Base-by-base conservation (phyloP, 208 protist genomes). In the Leptomonas pyrrhocoris region DNA sequence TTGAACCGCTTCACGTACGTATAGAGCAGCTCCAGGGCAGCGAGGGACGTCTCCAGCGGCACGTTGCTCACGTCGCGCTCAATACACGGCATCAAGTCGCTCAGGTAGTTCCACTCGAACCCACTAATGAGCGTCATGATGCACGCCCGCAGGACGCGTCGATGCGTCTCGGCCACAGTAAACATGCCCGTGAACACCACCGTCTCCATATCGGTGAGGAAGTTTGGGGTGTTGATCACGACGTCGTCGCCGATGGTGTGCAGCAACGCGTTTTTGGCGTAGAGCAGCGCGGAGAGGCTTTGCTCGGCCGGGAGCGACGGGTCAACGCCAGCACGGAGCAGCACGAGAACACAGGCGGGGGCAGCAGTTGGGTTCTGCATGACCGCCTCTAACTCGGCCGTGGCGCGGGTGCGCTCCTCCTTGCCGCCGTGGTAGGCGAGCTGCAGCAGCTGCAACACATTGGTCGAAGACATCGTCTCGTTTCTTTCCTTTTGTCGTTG, bases 101-200 rank as follows among this genome's bases (percentile, higher is more conserved):
- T 74, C 15, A 96, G 64, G 69, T 91, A 96, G 70, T 92, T 87
- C 89, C 92, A 96, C 49, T 88, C 65, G 50, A 87, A 94, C 31
- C 74, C 75, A 70, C 84, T 91, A 21, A 89, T 86, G 21, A 96
- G 68, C 11, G 74, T 88, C 50, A 74, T 70, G 51, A 86, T 76
- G 79, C 80, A 92, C 31, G 77, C 77, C 49, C 77, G 79, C 49
- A 93, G 75, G 30, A 94, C 65, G 12, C 87, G 83, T 12, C 86
- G 87, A 59, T 96, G 92, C 9, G 72, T 81, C 48, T 79, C 73
- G 2, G 87, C 79, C 0, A 81, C 83, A 2, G 25, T 46, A 46
- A 93, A 84, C 46, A 88, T 79, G 36, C 89, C 88, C 15, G 79
- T 51, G 46, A 93, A 89, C 7, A 96, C 61, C 2, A 88, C 50